Conservation (phyloP, 306 rosid genomes). For the Medicago lupulina region DNA sequence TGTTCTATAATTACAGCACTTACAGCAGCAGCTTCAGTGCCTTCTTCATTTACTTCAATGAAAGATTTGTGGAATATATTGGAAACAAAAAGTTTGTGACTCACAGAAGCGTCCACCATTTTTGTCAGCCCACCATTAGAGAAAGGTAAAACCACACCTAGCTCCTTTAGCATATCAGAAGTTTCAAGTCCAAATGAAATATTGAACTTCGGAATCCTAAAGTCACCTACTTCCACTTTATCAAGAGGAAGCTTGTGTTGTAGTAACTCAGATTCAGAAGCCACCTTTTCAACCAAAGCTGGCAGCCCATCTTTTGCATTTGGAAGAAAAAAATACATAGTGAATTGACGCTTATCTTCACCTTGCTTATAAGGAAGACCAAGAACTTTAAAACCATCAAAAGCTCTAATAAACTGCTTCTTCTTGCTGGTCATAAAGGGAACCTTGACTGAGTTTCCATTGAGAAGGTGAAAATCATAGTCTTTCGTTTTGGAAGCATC, state of each 20-base stretch:
- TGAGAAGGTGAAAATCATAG: not conserved
- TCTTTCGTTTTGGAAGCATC: not conserved
- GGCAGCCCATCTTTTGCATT: not conserved
- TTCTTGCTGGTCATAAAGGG: not conserved
- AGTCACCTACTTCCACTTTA: no score
- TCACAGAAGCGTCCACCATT: not conserved
- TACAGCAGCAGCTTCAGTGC: not conserved
- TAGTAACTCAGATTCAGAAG: no score
- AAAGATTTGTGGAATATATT: not conserved
- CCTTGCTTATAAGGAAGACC: constrained; percentile 4
- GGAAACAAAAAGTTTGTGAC: not conserved
- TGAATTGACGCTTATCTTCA: not conserved
- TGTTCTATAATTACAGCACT: not conserved
- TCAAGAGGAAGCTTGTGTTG: no score
- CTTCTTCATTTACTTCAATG: constrained; percentile 1
- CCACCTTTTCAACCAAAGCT: no score
- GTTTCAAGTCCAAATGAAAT: not conserved
- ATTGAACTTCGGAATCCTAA: not conserved
- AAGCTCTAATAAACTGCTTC: no score
- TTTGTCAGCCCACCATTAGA: not conserved
- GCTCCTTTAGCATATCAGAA: not conserved
- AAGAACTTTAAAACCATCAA: constrained; percentile 12
- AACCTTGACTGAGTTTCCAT: not conserved
- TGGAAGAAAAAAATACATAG: constrained; percentile 1
- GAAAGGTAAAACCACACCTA: not conserved